Evolutionary conservation across 1,139 yeast genomes (phyloP).

Genomic region (Yamadazyma sp.): DNA sequence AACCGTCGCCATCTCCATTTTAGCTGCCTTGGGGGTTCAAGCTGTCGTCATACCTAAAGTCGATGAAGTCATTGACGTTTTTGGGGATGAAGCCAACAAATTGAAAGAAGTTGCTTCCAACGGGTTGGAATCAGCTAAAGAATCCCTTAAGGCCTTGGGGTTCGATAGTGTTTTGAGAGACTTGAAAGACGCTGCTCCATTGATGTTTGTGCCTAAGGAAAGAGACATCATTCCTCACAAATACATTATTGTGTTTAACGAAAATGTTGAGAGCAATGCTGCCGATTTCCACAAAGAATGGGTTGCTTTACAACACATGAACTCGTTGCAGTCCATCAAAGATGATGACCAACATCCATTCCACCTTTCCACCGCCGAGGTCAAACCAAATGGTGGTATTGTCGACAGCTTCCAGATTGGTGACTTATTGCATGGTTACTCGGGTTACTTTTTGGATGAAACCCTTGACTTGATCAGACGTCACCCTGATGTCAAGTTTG

Average conservation of each 20-base stretch:
- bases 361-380: slow-evolving; percentile 29
- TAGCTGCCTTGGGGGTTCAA: slow-evolving; percentile 60
- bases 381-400: slow-evolving; percentile 54
- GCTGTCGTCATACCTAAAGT: slow-evolving; percentile 66
- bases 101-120: slow-evolving; percentile 2
- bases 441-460: slow-evolving; percentile 32
- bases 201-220: slow-evolving; percentile 10
- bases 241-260: slow-evolving; percentile 38
- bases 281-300: slow-evolving; percentile 62
- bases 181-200: slow-evolving; percentile 16
- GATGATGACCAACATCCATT: slow-evolving; percentile 37
- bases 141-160: slow-evolving; percentile 11
- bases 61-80: slow-evolving; percentile 44
- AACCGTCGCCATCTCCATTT: slow-evolving; percentile 50
- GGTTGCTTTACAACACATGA: slow-evolving; percentile 51
- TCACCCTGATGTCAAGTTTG: slow-evolving; percentile 32
- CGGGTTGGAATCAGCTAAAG: slow-evolving; percentile 8
- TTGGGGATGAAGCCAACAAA: slow-evolving; percentile 12
- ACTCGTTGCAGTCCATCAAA: slow-evolving; percentile 21
- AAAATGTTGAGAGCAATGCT: slow-evolving; percentile 22
- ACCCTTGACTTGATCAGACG: slow-evolving; percentile 26
- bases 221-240: slow-evolving; percentile 50
- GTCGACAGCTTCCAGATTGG: slow-evolving; percentile 40
- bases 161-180: slow-evolving; percentile 13
- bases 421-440: slow-evolving; percentile 29